A percentile compares a stretch with the other conserved stretches of the same genome.
Evolutionary conservation across 129 eudicot genomes (phyloP).

Genomic region (Logfia minima): DNA sequence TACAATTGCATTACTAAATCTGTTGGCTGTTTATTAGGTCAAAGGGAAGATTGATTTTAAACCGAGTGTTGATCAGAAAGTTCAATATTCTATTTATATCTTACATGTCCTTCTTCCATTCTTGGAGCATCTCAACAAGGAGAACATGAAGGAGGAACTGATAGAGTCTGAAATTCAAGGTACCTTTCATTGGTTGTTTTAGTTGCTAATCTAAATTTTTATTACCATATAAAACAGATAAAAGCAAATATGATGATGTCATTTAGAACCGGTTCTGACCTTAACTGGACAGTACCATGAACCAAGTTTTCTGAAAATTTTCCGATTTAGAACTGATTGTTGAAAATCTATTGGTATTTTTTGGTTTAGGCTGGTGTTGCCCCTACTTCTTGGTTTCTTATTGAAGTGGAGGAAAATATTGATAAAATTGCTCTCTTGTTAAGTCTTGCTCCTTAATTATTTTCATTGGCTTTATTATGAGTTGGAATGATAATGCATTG

Average conservation of each 20-base stretch:
- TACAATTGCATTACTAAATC: background rate
- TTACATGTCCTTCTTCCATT: slow-evolving; percentile 59
- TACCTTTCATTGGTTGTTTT: slow-evolving; percentile 16
- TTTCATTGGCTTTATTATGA: background rate
- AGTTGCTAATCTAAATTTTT: background rate
- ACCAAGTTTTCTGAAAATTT: no score
- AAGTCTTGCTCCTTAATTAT: background rate
- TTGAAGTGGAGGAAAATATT: no score
- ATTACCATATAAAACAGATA: background rate
- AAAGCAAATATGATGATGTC: background rate
- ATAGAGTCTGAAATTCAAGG: slow-evolving; percentile 77
- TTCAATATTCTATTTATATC: slow-evolving; percentile 45
- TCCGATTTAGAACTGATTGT: no score
- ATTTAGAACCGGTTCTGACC: background rate
- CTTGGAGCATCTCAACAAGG: slow-evolving; percentile 48
- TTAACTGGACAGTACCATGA: no score
- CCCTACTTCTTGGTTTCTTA: no score
- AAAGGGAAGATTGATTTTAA: slow-evolving; percentile 28
- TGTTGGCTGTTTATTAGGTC: slow-evolving; percentile 27
- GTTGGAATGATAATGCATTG: background rate
- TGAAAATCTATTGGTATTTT: no score
- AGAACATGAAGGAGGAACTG: slow-evolving; percentile 54
- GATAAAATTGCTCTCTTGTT: background rate
- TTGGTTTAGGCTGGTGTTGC: no score
- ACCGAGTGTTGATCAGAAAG: slow-evolving; percentile 37